Conservation (phyloP, 805 yeast species). For the Saccharomycopsis schoenii region DNA sequence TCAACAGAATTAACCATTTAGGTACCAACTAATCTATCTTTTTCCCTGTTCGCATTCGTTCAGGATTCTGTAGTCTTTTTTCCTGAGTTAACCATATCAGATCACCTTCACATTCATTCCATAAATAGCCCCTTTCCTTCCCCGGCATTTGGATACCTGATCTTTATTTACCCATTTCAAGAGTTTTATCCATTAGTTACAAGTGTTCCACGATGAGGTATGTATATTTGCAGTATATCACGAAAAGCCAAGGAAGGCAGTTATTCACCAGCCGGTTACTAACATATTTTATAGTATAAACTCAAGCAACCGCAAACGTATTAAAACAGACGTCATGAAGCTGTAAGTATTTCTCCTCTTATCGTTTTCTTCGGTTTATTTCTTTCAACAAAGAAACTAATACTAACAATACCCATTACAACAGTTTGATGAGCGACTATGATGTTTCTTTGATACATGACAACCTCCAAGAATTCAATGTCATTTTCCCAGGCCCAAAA, state of each 20-base stretch:
- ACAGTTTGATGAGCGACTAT: constrained; percentile 77
- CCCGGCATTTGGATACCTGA: too few species aligned
- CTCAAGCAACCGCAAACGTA: constrained; percentile 56
- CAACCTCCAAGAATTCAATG: constrained; percentile 77
- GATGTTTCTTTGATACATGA: constrained; percentile 79
- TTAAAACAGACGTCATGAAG: constrained; percentile 95
- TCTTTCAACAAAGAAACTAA: not conserved
- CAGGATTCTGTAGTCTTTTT: too few species aligned
- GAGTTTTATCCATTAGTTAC: not conserved
- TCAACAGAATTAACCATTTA: too few species aligned
- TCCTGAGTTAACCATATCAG: too few species aligned
- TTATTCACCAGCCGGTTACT: not conserved
- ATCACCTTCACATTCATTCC: too few species aligned
- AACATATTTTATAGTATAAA: not conserved
- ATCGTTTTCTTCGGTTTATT: not conserved
- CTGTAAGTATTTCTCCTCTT: constrained; percentile 38
- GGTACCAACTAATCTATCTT: too few species aligned
- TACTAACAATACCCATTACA: constrained; percentile 13
- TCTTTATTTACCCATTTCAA: not conserved
- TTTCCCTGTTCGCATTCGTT: too few species aligned
- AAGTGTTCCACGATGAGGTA: not conserved
- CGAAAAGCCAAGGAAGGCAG: not conserved
- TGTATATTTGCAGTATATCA: not conserved
- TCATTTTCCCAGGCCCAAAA: constrained; percentile 76
- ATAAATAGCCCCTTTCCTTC: too few species aligned